Conservation (phyloP, 1,284 basidiomycete genomes). For the Cryptococcus sp. region DNA sequence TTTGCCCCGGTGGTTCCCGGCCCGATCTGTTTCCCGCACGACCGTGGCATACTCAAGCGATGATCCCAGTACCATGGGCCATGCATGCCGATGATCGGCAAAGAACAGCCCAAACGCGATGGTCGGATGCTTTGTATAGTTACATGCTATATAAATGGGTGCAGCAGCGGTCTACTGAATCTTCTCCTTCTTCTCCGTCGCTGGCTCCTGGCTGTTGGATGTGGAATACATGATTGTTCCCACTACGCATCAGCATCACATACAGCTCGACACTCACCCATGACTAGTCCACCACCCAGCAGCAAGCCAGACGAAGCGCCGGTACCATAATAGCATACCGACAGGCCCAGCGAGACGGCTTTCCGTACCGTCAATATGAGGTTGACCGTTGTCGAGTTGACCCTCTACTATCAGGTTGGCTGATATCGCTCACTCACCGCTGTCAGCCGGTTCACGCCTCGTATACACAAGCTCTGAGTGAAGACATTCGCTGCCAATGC, state of each 20-base stretch:
- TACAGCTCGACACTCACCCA: conserved; percentile 25
- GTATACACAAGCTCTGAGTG: conserved; percentile 82
- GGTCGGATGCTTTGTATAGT: too few species aligned
- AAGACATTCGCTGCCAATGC: conserved; percentile 70
- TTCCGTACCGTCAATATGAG: conserved; percentile 85
- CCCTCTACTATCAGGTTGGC: conserved; percentile 39
- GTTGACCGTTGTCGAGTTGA: conserved; percentile 76
- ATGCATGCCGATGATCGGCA: too few species aligned
- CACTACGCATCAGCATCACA: neutral
- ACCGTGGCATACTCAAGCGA: too few species aligned
- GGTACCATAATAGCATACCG: conserved; percentile 43
- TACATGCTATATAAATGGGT: too few species aligned
- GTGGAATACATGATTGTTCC: conserved; percentile 12
- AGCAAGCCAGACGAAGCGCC: conserved; percentile 36
- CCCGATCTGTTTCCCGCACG: too few species aligned
- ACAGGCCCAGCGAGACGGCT: conserved; percentile 71
- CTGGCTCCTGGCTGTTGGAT: neutral
- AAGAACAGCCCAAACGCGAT: too few species aligned
- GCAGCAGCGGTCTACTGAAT: too few species aligned
- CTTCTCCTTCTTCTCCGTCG: too few species aligned
- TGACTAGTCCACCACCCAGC: conserved; percentile 41
- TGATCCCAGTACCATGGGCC: too few species aligned
- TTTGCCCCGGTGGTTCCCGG: too few species aligned
- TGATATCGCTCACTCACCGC: conserved; percentile 30
- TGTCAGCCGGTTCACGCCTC: conserved; percentile 83